phyloP scores from a whole-genome alignment of 441 rosid species.

The California macrophylla region DNA sequence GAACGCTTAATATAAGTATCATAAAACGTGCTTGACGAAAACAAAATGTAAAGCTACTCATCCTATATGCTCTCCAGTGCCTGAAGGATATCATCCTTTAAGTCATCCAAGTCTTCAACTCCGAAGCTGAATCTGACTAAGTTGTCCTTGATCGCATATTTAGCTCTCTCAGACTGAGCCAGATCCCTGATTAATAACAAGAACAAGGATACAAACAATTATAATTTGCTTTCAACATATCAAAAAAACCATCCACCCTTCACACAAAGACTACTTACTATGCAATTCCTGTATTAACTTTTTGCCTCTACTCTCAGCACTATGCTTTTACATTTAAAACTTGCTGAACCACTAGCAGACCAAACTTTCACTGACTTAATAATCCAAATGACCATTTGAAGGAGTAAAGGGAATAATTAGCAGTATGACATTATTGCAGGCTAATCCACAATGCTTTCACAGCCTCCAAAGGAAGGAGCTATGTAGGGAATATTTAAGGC shows the following conservation, averaged over 20 bases:
- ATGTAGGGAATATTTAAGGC: conserved; percentile 85
- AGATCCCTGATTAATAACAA: conserved; percentile 57
- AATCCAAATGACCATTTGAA: background rate
- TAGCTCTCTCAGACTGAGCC: conserved; percentile 50
- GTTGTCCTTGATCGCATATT: conserved; percentile 79
- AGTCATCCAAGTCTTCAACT: conserved; percentile 74
- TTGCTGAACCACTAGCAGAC: background rate
- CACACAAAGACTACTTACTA: too few species aligned
- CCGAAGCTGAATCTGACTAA: conserved; percentile 88
- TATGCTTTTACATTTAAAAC: too few species aligned
- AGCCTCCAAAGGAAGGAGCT: conserved; percentile 95
- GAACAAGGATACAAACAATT: background rate
- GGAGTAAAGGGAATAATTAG: conserved; percentile 25
- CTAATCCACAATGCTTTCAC: conserved; percentile 94
- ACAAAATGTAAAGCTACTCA: background rate
- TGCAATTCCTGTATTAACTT: too few species aligned
- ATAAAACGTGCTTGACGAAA: background rate
- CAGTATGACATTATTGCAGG: conserved; percentile 97
- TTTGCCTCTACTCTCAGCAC: too few species aligned
- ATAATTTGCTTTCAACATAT: background rate
- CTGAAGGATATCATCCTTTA: conserved; percentile 79
- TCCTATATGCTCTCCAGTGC: conserved; percentile 53
- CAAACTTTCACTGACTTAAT: background rate
- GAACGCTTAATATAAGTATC: background rate
- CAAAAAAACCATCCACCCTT: background rate